Percentiles rank a stretch among this genome's conserved stretches.
Conservation (phyloP, 768 basidiomycete species). For the Amanita pseudoporphyria region DNA sequence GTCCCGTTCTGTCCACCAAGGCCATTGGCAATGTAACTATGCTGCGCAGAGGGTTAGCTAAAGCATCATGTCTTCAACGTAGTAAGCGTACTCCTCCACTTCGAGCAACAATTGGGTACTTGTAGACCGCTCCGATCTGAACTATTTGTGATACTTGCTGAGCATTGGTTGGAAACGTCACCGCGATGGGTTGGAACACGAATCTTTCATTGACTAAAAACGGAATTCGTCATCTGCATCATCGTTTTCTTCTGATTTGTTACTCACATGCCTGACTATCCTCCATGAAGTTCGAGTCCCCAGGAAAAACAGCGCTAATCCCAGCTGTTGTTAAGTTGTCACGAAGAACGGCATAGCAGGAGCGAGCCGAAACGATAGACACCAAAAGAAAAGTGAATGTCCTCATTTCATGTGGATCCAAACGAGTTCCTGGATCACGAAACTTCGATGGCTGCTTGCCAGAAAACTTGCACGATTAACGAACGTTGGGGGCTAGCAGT, state of each 20-base stretch:
- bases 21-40: conserved; percentile 41
- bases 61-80: too few species aligned
- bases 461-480: too few species aligned
- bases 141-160: conserved; percentile 21
- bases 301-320: background rate
- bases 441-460: too few species aligned
- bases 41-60: conserved; percentile 17
- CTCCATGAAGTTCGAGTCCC: background rate
- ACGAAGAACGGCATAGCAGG: background rate
- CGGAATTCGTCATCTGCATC: background rate
- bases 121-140: conserved; percentile 17
- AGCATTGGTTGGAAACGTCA: conserved; percentile 19
- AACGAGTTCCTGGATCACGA: too few species aligned
- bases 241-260: background rate
- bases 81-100: too few species aligned
- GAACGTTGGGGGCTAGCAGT: too few species aligned
- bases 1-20: conserved; percentile 34
- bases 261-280: conserved; percentile 1
- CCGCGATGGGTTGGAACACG: conserved; percentile 19
- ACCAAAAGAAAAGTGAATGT: background rate
- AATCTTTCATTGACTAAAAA: conserved; percentile 21
- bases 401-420: background rate
- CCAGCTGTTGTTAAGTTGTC: background rate
- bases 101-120: too few species aligned
- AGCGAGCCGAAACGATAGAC: background rate